A percentile compares a stretch with the other conserved stretches of the same genome.
Evolutionary conservation across 148 eudicot species (phyloP).

Genomic region (Nyssa sinensis): DNA sequence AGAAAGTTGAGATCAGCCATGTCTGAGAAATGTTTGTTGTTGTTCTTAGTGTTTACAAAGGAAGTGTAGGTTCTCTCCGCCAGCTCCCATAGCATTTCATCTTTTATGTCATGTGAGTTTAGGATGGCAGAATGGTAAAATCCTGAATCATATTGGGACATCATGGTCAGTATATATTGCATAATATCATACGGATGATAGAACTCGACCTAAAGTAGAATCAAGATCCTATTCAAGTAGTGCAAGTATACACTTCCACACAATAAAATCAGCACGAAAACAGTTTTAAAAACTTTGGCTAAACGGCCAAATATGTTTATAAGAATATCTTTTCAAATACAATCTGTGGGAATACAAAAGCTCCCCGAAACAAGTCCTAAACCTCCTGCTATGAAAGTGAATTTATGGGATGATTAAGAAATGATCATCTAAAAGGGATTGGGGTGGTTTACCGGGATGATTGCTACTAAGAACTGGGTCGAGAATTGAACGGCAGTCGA

Average conservation of each 20-base stretch:
- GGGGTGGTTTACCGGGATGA: constrained; percentile 58
- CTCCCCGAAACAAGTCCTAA: no score
- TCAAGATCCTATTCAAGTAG: no score
- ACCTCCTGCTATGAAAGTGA: no score
- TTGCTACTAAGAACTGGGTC: constrained; percentile 66
- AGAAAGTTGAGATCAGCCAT: constrained; percentile 86
- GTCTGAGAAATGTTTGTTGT: constrained; percentile 80
- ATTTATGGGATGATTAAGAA: not conserved
- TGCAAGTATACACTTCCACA: no score
- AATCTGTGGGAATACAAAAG: no score
- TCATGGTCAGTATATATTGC: not conserved
- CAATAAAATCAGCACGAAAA: no score
- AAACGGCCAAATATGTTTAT: no score
- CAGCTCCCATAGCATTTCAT: constrained; percentile 73
- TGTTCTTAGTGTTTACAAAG: constrained; percentile 51
- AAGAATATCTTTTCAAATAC: no score
- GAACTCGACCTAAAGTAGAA: no score
- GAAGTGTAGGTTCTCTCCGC: constrained; percentile 56
- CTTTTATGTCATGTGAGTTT: constrained; percentile 63
- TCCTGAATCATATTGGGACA: constrained; percentile 36
- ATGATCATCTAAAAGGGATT: not conserved
- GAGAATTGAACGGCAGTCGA: constrained; percentile 73
- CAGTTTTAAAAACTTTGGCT: no score
- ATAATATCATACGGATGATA: no score
- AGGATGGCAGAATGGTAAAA: constrained; percentile 87